Conservation (phyloP, 1,139 yeast genomes). For the Kluyveromyces sp. region DNA sequence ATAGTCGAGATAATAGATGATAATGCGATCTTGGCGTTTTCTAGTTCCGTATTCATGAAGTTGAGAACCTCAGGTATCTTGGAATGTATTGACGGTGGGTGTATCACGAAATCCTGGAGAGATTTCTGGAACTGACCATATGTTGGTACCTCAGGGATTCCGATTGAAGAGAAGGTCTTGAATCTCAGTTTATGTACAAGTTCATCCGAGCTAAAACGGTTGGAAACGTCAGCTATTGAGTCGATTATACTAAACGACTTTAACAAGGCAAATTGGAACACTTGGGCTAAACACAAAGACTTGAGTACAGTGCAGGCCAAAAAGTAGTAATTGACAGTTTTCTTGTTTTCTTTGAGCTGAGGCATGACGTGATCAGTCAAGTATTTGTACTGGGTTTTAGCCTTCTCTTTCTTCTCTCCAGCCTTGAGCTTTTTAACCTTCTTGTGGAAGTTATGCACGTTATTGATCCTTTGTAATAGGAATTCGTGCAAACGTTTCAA, state of each 20-base stretch:
- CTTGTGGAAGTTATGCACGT: conserved; percentile 33
- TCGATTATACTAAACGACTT: conserved; percentile 35
- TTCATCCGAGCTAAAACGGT: conserved; percentile 40
- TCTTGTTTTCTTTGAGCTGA: conserved; percentile 19
- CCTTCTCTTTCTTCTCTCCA: conserved; percentile 31
- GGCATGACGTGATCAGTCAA: conserved; percentile 26
- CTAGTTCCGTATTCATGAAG: conserved; percentile 19
- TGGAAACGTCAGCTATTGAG: conserved; percentile 34
- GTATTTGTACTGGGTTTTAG: conserved; percentile 26
- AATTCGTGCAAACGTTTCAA: conserved; percentile 43
- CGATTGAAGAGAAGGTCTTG: conserved; percentile 79
- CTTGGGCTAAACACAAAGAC: conserved; percentile 37
- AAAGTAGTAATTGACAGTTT: conserved; percentile 27
- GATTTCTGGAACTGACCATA: conserved; percentile 31
- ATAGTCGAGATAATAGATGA: conserved; percentile 21
- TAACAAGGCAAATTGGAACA: conserved; percentile 37
- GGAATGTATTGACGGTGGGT: conserved; percentile 16
- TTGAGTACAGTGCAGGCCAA: conserved; percentile 36
- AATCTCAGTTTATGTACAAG: conserved; percentile 59
- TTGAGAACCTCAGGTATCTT: conserved; percentile 16
- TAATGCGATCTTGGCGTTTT: conserved; percentile 15
- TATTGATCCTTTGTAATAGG: conserved; percentile 38
- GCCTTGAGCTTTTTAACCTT: conserved; percentile 42
- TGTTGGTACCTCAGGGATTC: conserved; percentile 62
- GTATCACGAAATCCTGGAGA: conserved; percentile 19